Conservation (phyloP, 192 early-diverging fungal species). For the Phycomyces blakesleeanus region DNA sequence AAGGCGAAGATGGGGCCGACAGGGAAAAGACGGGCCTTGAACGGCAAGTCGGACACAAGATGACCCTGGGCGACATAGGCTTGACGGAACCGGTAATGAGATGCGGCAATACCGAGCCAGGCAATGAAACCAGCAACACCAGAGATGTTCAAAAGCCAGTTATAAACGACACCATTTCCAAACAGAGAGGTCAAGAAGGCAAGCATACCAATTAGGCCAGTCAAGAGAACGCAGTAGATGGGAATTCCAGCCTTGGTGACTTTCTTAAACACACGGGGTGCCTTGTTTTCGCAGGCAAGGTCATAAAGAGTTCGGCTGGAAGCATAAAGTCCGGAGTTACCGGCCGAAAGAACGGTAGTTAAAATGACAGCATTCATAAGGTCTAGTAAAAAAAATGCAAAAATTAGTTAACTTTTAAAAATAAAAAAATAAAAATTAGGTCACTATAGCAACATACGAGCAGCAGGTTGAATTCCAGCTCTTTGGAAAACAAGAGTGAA, state of each 20-base stretch:
- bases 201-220: constrained; percentile 52
- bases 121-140: constrained; percentile 80
- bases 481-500: constrained; percentile 65
- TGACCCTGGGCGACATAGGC: constrained; percentile 74
- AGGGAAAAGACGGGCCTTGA: constrained; percentile 67
- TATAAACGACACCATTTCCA: constrained; percentile 56
- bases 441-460: constrained; percentile 23
- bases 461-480: constrained; percentile 49
- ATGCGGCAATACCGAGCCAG: constrained; percentile 82
- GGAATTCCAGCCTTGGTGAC: constrained; percentile 59
- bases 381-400: constrained; percentile 27
- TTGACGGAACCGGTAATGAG: constrained; percentile 82
- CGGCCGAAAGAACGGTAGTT: constrained; percentile 67
- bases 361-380: constrained; percentile 75
- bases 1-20: constrained; percentile 68
- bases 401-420: background rate
- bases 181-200: constrained; percentile 56
- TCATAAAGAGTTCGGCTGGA: constrained; percentile 61
- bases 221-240: constrained; percentile 47
- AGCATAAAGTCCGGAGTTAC: constrained; percentile 74
- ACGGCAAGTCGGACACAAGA: constrained; percentile 59
- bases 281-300: constrained; percentile 60
- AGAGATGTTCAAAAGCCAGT: constrained; percentile 62
- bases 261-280: constrained; percentile 51
- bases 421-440: background rate